phyloP scores from a whole-genome alignment of 208 protist genomes.

The Leishmania major region DNA sequence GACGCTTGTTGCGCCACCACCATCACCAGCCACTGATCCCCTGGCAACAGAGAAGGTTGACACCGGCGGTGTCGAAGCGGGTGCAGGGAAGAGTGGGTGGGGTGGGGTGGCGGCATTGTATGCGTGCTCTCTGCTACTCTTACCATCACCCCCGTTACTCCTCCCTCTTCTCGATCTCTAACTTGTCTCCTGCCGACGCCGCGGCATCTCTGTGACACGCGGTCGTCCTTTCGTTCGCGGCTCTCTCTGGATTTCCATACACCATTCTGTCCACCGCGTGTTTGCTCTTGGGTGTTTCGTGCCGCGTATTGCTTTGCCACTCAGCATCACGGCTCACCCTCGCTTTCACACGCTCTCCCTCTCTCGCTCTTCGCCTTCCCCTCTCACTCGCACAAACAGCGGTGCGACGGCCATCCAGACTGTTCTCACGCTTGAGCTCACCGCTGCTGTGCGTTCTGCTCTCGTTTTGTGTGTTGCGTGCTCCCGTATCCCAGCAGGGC shows the following conservation, averaged over 20 bases:
- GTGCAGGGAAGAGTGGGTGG: too few relatives aligned
- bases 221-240: background rate
- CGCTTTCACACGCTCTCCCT: background rate
- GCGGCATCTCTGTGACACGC: background rate
- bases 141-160: background rate
- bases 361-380: background rate
- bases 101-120: background rate
- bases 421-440: background rate
- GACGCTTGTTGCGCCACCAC: background rate
- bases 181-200: background rate
- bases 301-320: background rate
- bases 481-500: background rate
- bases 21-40: background rate
- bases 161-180: background rate
- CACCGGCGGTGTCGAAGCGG: background rate
- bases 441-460: background rate
- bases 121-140: background rate
- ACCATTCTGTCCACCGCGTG: background rate
- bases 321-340: background rate
- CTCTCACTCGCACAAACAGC: background rate
- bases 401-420: background rate
- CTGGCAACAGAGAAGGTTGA: background rate
- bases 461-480: background rate
- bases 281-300: background rate
- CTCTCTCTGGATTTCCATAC: background rate